These are phyloP conservation scores for Cystobasidium onofrii DNA, from an alignment of 768 basidiomycete species.

Conservation along the genomic window DNA sequence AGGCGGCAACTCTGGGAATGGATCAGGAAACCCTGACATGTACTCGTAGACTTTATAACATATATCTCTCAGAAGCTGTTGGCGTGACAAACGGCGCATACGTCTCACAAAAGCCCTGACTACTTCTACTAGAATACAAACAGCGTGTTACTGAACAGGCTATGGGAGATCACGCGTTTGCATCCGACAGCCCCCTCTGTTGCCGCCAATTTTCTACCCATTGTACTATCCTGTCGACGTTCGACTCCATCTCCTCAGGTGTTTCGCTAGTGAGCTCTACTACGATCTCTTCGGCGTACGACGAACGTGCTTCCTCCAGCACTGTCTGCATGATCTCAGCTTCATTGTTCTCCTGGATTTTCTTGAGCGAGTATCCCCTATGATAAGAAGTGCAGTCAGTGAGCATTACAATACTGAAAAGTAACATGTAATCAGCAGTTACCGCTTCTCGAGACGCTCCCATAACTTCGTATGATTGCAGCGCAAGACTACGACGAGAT, in stretches of 20 bases:
- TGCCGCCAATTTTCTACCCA: constrained; percentile 72
- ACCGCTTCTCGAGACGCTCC: constrained; percentile 86
- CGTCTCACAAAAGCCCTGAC: too few species aligned
- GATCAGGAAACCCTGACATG: constrained; percentile 21
- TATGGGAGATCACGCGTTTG: background rate
- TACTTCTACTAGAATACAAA: background rate
- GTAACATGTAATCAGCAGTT: constrained; percentile 35
- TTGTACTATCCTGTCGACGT: constrained; percentile 73
- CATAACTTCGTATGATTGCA: constrained; percentile 82
- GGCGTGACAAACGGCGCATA: too few species aligned
- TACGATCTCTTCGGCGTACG: constrained; percentile 76
- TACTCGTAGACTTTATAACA: constrained; percentile 24
- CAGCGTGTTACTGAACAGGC: background rate
- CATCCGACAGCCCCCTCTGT: constrained; percentile 39
- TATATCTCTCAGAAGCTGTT: too few species aligned
- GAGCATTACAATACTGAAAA: background rate
- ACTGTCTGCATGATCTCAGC: constrained; percentile 96
- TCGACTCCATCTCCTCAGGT: constrained; percentile 71
- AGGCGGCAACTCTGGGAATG: background rate
- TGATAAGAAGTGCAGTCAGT: background rate
- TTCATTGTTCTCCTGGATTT: constrained; percentile 96
- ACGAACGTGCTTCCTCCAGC: constrained; percentile 73
- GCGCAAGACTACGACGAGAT: constrained; percentile 82
- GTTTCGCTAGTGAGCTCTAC: constrained; percentile 72
- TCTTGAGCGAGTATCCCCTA: constrained; percentile 78